Percentiles rank a stretch among this genome's conserved stretches.
phyloP scores from a whole-genome alignment of 2,329 filamentous ascomycete species.

The Dothiorella sarmentorum region DNA sequence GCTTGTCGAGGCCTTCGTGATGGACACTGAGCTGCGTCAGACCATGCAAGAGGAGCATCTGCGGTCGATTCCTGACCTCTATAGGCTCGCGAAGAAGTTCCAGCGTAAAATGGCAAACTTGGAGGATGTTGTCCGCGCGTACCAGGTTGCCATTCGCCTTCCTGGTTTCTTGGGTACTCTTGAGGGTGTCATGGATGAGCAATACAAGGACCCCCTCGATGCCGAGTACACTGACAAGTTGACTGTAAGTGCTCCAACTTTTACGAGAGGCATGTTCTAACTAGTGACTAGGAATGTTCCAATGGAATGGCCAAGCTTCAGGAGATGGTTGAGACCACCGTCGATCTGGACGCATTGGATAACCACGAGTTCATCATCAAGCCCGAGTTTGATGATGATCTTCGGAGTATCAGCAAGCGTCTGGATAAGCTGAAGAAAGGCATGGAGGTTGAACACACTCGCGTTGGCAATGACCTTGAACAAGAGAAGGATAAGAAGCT shows the following conservation, averaged over 20 bases:
- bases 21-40: constrained; percentile 87
- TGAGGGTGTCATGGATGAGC: constrained; percentile 92
- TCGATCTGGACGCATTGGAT: constrained; percentile 91
- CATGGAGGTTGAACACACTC: constrained; percentile 77
- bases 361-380: constrained; percentile 99
- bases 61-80: constrained; percentile 87
- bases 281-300: constrained; percentile 53
- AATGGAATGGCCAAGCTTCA: constrained; percentile 80
- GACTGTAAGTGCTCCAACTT: constrained; percentile 36
- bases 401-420: constrained; percentile 85
- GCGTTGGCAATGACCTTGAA: constrained; percentile 74
- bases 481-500: constrained; percentile 98
- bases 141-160: constrained; percentile 88
- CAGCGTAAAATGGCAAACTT: constrained; percentile 86
- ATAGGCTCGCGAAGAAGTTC: constrained; percentile 89
- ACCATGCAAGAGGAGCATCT: constrained; percentile 97
- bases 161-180: constrained; percentile 87
- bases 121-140: constrained; percentile 92
- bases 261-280: background rate
- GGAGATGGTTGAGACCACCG: constrained; percentile 98
- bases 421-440: constrained; percentile 78
- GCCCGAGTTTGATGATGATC: constrained; percentile 88
- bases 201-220: constrained; percentile 83
- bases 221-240: constrained; percentile 83
- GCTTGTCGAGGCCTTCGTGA: constrained; percentile 90